Percentiles rank a stretch among this genome's conserved stretches.
phyloP scores from a whole-genome alignment of 2,329 filamentous ascomycete species.

The Calonectria naviculata region DNA sequence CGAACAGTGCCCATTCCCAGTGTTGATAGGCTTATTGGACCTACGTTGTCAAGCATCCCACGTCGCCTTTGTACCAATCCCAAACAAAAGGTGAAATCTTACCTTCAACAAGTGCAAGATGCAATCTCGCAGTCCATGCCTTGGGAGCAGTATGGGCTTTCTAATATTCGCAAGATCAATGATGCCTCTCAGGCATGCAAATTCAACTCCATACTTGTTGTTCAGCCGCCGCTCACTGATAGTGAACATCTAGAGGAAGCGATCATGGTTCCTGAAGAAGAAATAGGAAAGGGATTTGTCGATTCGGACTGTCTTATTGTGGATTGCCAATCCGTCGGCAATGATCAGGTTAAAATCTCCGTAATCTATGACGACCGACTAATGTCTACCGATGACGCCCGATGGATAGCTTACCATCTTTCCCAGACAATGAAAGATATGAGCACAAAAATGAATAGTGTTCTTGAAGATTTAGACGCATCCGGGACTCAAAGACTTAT shows the following conservation, averaged over 20 bases:
- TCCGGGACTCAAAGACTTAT: background rate
- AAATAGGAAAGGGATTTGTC: background rate
- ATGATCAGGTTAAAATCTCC: background rate
- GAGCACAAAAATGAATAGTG: background rate
- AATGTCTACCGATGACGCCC: background rate
- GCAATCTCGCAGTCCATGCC: background rate
- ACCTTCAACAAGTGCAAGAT: background rate
- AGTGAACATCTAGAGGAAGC: background rate
- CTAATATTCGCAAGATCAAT: background rate
- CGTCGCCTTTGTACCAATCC: background rate
- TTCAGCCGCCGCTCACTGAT: background rate
- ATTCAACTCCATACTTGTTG: background rate
- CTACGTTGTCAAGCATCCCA: background rate
- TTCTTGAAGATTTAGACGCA: background rate
- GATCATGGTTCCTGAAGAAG: background rate
- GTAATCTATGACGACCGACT: background rate
- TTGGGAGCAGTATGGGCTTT: background rate
- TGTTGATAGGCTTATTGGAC: background rate
- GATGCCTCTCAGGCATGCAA: background rate
- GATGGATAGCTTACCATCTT: background rate
- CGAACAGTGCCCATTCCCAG: background rate
- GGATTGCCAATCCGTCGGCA: background rate
- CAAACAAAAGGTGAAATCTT: background rate
- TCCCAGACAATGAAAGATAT: background rate
- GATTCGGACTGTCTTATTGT: background rate